Base-by-base conservation (phyloP, 1,139 yeast species). In the Saccharomycopsis phalli region DNA sequence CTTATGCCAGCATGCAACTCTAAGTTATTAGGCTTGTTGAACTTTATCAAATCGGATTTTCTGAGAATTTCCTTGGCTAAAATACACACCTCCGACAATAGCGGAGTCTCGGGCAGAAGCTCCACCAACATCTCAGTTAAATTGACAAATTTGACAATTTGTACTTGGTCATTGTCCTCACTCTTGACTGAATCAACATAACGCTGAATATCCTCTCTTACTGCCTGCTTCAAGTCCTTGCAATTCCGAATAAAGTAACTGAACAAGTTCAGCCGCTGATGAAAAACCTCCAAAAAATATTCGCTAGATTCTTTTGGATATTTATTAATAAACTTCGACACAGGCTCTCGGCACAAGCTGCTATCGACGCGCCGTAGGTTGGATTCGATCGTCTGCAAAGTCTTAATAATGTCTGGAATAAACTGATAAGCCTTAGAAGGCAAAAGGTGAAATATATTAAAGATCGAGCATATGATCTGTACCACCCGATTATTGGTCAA, bases 381-480 rank as follows among this genome's bases (percentile, higher is more conserved):
- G 2, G 81, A 79, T 59, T 93, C 99, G 53, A 91, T 65, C 46
- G 74, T 78, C 49, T 81, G 76, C 45, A 91, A 69, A 2, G 91
- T 81, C 40, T 71, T 72, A 53, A 91, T 72, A 38, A 93, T 70
- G 51, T 87, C 95, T 45, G 86, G 91, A 77, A 93, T 77, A 52
- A 87, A 93, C 19, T 91, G 81, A 57, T 78, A 83, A 0, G 98
- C 98, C 48, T 87, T 83, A 0, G 95, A 77, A 0, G 99, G 99
- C 27, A 93, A 63, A 49, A 87, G 67, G 56, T 93, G 95, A 65
- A 91, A 93, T 37, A 93, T 84, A 51, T 91, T 87, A 53, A 93
- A 68, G 41, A 93, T 86, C 0, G 95, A 95, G 53, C 82, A 86
- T 33, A 91, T 88, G 27, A 91, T 81, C 55, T 83, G 83, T 13